phyloP scores from a whole-genome alignment of 1,284 basidiomycete genomes.

The Leccinum pseudoinsigne region DNA sequence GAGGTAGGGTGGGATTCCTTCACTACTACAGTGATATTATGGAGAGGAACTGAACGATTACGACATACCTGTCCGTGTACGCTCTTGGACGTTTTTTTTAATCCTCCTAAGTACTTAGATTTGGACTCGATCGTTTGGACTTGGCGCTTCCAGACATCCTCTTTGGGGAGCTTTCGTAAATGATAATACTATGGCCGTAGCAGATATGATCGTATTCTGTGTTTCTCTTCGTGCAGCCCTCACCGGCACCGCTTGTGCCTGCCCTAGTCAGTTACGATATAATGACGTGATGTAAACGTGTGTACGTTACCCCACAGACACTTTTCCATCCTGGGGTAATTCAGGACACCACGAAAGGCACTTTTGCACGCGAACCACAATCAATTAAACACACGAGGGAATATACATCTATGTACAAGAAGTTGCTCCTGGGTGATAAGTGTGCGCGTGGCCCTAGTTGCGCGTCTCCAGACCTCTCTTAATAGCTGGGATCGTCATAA shows the following conservation, averaged over 20 bases:
- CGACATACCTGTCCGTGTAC: slow-evolving; percentile 22
- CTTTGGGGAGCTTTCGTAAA: slow-evolving; percentile 18
- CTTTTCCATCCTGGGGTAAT: slow-evolving; percentile 5
- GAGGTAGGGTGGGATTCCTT: background rate
- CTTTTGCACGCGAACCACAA: background rate
- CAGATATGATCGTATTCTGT: slow-evolving; percentile 16
- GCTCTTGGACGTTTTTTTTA: slow-evolving; percentile 23
- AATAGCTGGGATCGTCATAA: slow-evolving; percentile 41
- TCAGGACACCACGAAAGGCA: slow-evolving; percentile 1
- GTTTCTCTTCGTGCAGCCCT: slow-evolving; percentile 2
- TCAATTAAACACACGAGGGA: slow-evolving; percentile 19
- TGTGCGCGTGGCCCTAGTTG: slow-evolving; percentile 15
- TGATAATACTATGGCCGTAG: slow-evolving; percentile 18
- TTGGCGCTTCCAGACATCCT: slow-evolving; percentile 14
- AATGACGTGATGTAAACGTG: slow-evolving; percentile 28
- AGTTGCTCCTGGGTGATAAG: slow-evolving; percentile 6
- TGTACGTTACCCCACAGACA: slow-evolving; percentile 4
- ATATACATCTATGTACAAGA: slow-evolving; percentile 16
- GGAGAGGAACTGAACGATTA: slow-evolving; percentile 20
- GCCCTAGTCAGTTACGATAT: slow-evolving; percentile 26
- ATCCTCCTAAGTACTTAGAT: slow-evolving; percentile 20
- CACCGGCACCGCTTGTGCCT: slow-evolving; percentile 3
- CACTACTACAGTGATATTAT: slow-evolving; percentile 10
- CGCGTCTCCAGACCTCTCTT: slow-evolving; percentile 51
- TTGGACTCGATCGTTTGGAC: slow-evolving; percentile 29